Conservation (phyloP, 75 land plant genomes). For the Cupressus sempervirens region DNA sequence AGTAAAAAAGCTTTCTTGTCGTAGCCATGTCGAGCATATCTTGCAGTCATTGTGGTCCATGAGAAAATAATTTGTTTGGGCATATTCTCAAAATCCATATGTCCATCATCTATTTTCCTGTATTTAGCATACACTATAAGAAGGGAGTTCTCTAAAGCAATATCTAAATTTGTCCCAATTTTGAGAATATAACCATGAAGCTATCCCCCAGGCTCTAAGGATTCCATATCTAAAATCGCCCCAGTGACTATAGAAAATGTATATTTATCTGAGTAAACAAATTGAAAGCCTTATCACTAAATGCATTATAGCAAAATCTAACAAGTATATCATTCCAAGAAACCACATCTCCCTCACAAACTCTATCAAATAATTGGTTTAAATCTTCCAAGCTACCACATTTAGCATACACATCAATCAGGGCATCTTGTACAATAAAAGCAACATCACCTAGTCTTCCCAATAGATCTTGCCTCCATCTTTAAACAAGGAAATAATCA, state of each 20-base stretch:
- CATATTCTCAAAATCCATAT: slow-evolving; percentile 20
- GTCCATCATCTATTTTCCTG: slow-evolving; percentile 29
- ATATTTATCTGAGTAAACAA: slow-evolving; percentile 27
- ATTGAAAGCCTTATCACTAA: slow-evolving; percentile 23
- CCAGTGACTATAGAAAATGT: slow-evolving; percentile 32
- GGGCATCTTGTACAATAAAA: too few species aligned
- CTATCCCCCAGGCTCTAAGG: slow-evolving; percentile 31
- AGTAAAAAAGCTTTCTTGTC: slow-evolving; percentile 26
- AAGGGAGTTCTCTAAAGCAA: slow-evolving; percentile 37
- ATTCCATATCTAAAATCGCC: slow-evolving; percentile 26
- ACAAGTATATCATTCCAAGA: slow-evolving; percentile 35
- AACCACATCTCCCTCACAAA: slow-evolving; percentile 25
- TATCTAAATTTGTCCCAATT: slow-evolving; percentile 18
- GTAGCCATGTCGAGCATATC: too few species aligned
- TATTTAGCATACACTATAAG: slow-evolving; percentile 62
- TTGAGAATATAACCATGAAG: slow-evolving; percentile 37
- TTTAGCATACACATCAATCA: slow-evolving; percentile 13
- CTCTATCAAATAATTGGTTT: slow-evolving; percentile 8
- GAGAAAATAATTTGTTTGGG: slow-evolving; percentile 26
- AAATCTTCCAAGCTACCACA: slow-evolving; percentile 31
- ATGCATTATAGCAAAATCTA: slow-evolving; percentile 27
- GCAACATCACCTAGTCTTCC: too few species aligned
- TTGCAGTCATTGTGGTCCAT: too few species aligned
- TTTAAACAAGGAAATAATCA: too few species aligned
- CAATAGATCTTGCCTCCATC: too few species aligned